Evolutionary conservation across 345 rosid genomes (phyloP), one percentile per base, ranked within the genome.

Genomic region (Murraya paniculata): DNA sequence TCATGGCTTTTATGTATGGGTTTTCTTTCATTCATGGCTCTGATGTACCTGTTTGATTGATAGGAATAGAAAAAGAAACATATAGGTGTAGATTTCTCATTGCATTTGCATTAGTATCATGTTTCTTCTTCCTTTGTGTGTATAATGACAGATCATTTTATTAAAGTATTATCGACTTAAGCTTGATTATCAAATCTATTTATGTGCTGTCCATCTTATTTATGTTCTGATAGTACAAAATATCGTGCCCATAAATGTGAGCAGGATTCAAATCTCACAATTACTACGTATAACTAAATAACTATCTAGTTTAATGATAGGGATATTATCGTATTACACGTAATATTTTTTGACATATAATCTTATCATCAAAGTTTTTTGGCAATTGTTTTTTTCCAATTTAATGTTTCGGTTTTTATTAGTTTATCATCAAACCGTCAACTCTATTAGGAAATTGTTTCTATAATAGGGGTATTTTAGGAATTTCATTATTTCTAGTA

Each of bases 1-100:
- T 86, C 38, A 73, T 81, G 69, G n/a, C 30, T 65, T 61, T 64
- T 22, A 4, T 45, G 4, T 22, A 21, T 30, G 56, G 68, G 56
- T 67, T 84, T 85, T 81, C 84, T 87, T 89, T 83, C 25, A 79
- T 84, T 84, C 60, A 81, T 77, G 62, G 21, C 28, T 70, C 71
- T 24, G 35, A 53, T 76, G 48, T 50, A 14, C 31, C 64, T 31
- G 48, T 64, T 76, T 50, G 74, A 71, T 28, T 16, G 38, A 25
- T 35, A 27, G 38, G 38, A 24, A 48, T 14, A 7, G 25, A 61
- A 72, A 31, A 60, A 60, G 10, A 31, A 41, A 55, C 58, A 73
- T 22, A 9, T 7, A 13, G 61, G 76, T 36, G 9, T 55, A 64
- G 60, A 70, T 62, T 69, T 74, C 10, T 25, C 13, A 7, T 18